Evolutionary conservation across 2,329 filamentous ascomycete genomes (phyloP).

Genomic region (Colletotrichum eremochloae): DNA sequence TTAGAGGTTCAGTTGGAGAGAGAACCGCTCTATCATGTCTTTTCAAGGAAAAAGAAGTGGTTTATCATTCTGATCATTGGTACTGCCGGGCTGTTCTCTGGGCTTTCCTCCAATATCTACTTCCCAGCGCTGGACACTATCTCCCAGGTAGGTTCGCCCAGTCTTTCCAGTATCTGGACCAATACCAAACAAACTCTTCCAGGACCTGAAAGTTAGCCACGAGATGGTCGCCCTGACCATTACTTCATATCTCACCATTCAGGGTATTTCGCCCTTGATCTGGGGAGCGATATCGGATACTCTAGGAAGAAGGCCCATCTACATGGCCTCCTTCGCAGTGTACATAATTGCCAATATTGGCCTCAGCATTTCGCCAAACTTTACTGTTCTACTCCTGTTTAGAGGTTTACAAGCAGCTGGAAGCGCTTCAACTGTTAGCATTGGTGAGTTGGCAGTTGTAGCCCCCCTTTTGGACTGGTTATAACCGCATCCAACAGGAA

Average conservation of each 20-base stretch:
- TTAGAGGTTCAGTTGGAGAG: neutral
- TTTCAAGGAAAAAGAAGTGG: conserved; percentile 56
- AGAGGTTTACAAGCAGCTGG: conserved; percentile 62
- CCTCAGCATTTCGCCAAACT: conserved; percentile 59
- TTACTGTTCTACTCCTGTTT: conserved; percentile 58
- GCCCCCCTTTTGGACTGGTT: neutral
- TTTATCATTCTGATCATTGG: conserved; percentile 63
- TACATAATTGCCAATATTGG: conserved; percentile 62
- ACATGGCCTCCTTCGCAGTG: conserved; percentile 59
- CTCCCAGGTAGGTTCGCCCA: conserved; percentile 46
- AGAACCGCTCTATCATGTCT: conserved; percentile 50
- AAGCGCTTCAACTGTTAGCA: conserved; percentile 61
- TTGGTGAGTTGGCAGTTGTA: conserved; percentile 51
- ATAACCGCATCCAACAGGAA: conserved; percentile 42
- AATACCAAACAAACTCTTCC: neutral
- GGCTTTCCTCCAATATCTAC: conserved; percentile 65
- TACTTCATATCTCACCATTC: conserved; percentile 63
- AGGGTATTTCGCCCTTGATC: conserved; percentile 63
- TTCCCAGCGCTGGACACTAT: conserved; percentile 59
- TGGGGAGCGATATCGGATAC: conserved; percentile 64
- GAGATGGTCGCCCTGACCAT: conserved; percentile 55
- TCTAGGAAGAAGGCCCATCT: conserved; percentile 60
- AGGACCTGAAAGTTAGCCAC: conserved; percentile 50
- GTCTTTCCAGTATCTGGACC: neutral
- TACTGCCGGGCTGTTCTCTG: conserved; percentile 65